phyloP scores from a whole-genome alignment of 208 protist genomes.

The Leishmania martiniquensis region DNA sequence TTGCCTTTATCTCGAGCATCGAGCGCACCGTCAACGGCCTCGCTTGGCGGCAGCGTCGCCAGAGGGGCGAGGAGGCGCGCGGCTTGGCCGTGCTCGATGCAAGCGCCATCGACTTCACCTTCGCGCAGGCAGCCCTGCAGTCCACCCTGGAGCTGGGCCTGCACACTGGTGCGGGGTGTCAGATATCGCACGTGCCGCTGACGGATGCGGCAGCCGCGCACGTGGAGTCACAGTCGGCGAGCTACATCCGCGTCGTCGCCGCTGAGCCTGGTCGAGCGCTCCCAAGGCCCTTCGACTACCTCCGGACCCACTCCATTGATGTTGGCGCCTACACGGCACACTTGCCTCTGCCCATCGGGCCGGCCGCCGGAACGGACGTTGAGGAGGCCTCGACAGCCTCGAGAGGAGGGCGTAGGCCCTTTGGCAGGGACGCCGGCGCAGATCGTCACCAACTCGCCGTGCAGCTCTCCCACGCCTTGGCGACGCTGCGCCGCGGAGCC shows the following conservation, averaged over 20 bases:
- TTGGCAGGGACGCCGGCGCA: neutral
- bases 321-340: slow-evolving; percentile 65
- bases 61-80: slow-evolving; percentile 36
- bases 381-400: neutral
- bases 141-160: slow-evolving; percentile 58
- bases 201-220: slow-evolving; percentile 39
- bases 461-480: slow-evolving; percentile 51
- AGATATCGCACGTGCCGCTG: slow-evolving; percentile 66
- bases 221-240: slow-evolving; percentile 39
- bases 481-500: slow-evolving; percentile 39
- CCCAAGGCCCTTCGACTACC: slow-evolving; percentile 40
- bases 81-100: slow-evolving; percentile 66
- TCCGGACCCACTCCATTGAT: slow-evolving; percentile 52
- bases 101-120: slow-evolving; percentile 71
- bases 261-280: slow-evolving; percentile 26
- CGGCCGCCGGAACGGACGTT: neutral
- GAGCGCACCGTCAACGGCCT: slow-evolving; percentile 38
- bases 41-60: slow-evolving; percentile 30
- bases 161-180: slow-evolving; percentile 47
- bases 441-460: slow-evolving; percentile 28
- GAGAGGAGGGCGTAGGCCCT: neutral
- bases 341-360: slow-evolving; percentile 37
- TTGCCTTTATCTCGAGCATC: slow-evolving; percentile 63
- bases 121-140: slow-evolving; percentile 64
- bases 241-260: slow-evolving; percentile 50